Conservation (phyloP, 2,329 filamentous ascomycete genomes). For the Tolypocladium nubicola region DNA sequence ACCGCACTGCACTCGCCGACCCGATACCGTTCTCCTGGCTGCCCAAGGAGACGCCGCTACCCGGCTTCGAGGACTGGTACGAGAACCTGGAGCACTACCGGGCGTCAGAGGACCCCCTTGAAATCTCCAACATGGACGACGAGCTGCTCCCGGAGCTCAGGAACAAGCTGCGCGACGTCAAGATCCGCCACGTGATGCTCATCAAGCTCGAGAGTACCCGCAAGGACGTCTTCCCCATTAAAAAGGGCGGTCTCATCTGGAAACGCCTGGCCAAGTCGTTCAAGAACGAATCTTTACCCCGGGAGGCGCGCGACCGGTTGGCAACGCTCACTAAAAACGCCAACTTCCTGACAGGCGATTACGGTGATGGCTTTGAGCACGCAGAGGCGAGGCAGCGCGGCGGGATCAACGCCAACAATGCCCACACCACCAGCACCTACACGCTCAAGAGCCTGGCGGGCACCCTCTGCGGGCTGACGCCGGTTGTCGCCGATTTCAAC, state of each 20-base stretch:
- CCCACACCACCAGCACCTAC: conserved; percentile 29
- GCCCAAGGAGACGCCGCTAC: conserved; percentile 7
- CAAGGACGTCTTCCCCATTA: conserved; percentile 32
- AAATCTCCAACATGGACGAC: conserved; percentile 27
- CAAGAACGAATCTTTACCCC: conserved; percentile 19
- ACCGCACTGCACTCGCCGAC: conserved; percentile 13
- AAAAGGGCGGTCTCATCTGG: conserved; percentile 26
- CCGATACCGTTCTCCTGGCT: conserved; percentile 13
- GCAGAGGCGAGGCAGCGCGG: conserved; percentile 18
- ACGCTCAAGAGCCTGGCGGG: conserved; percentile 32
- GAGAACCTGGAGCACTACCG: conserved; percentile 19
- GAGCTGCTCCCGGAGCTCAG: conserved; percentile 16
- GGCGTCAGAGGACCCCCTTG: conserved; percentile 24
- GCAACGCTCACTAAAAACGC: conserved; percentile 18
- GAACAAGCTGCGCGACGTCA: conserved; percentile 15
- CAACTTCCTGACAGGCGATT: conserved; percentile 22
- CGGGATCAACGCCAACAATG: conserved; percentile 28
- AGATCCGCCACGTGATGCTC: conserved; percentile 30
- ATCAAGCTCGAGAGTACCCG: conserved; percentile 32
- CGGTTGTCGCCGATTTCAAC: conserved; percentile 31
- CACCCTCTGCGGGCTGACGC: conserved; percentile 29
- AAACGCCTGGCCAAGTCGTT: conserved; percentile 21
- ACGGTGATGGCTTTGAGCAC: conserved; percentile 21
- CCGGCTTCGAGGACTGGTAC: conserved; percentile 17
- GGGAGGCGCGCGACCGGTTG: conserved; percentile 16